Evolutionary conservation across 768 basidiomycete genomes (phyloP).

Genomic region (Nidula microcarpa): DNA sequence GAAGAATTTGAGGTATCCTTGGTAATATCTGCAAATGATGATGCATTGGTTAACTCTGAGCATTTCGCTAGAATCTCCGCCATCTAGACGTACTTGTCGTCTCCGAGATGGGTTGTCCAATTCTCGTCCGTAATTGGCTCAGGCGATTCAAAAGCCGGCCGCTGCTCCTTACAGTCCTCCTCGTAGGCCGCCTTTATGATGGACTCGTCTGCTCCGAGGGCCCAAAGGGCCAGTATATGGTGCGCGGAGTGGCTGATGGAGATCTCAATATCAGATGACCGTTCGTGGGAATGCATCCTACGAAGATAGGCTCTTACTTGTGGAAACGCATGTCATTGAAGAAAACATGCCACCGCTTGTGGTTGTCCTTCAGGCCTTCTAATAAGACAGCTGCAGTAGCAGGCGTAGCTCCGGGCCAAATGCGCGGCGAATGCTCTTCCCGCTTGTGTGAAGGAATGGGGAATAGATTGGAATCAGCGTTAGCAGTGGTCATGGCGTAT

Average conservation of each 20-base stretch:
- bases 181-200: conserved; percentile 35
- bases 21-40: conserved; percentile 43
- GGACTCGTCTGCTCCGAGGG: conserved; percentile 47
- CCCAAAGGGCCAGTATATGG: conserved; percentile 55
- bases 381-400: conserved; percentile 33
- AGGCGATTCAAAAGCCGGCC: conserved; percentile 39
- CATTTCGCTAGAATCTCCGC: conserved; percentile 8
- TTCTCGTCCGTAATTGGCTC: conserved; percentile 41
- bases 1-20: conserved; percentile 59
- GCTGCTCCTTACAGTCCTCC: conserved; percentile 30
- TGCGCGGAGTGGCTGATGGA: conserved; percentile 48
- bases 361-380: conserved; percentile 43
- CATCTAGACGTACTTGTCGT: conserved; percentile 35
- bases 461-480: too few species aligned
- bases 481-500: too few species aligned
- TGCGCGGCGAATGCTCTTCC: too few species aligned
- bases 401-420: conserved; percentile 27
- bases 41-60: neutral
- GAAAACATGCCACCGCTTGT: conserved; percentile 51
- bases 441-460: too few species aligned
- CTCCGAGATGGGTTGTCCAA: conserved; percentile 52
- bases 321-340: conserved; percentile 40
- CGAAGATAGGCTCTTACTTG: conserved; percentile 20
- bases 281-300: conserved; percentile 21
- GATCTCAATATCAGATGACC: conserved; percentile 8